phyloP scores from a whole-genome alignment of 257 asterid genomes.

The Phtheirospermum japonicum region DNA sequence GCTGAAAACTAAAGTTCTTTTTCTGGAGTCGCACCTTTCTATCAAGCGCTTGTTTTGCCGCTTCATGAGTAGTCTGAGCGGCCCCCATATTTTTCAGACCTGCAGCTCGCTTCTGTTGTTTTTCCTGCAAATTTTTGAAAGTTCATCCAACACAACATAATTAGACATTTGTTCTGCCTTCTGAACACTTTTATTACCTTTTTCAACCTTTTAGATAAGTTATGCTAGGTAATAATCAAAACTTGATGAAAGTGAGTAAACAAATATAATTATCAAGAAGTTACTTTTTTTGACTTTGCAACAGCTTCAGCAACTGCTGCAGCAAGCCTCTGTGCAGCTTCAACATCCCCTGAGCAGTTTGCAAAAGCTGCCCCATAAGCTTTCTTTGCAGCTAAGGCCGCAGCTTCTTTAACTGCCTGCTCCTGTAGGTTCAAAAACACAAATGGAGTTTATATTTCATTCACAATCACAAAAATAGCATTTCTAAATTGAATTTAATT shows the following conservation, averaged over 20 bases:
- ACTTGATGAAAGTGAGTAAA: background rate
- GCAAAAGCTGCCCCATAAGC: conserved; percentile 44
- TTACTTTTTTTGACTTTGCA: conserved; percentile 61
- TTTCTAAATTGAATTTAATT: too few relatives aligned
- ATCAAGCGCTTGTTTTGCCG: conserved; percentile 46
- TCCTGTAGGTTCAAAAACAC: conserved; percentile 46
- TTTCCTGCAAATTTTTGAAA: conserved; percentile 46
- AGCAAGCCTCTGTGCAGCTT: conserved; percentile 56
- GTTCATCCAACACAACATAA: conserved; percentile 21
- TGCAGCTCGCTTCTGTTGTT: conserved; percentile 65
- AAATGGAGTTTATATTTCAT: conserved; percentile 17
- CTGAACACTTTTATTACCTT: background rate
- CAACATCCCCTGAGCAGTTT: conserved; percentile 53
- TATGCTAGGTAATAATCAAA: background rate
- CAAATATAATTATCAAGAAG: too few relatives aligned
- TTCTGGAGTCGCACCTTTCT: conserved; percentile 47
- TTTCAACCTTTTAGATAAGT: too few relatives aligned
- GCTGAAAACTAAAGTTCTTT: conserved; percentile 16
- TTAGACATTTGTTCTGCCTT: conserved; percentile 3
- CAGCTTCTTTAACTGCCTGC: conserved; percentile 83
- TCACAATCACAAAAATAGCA: background rate
- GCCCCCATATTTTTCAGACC: conserved; percentile 51
- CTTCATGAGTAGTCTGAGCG: conserved; percentile 64
- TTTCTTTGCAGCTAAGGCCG: conserved; percentile 48
- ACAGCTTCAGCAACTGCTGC: conserved; percentile 60